These are phyloP conservation scores for Sporisorium scitamineum DNA, from an alignment of 1,284 basidiomycete genomes.

Conservation along the genomic window DNA sequence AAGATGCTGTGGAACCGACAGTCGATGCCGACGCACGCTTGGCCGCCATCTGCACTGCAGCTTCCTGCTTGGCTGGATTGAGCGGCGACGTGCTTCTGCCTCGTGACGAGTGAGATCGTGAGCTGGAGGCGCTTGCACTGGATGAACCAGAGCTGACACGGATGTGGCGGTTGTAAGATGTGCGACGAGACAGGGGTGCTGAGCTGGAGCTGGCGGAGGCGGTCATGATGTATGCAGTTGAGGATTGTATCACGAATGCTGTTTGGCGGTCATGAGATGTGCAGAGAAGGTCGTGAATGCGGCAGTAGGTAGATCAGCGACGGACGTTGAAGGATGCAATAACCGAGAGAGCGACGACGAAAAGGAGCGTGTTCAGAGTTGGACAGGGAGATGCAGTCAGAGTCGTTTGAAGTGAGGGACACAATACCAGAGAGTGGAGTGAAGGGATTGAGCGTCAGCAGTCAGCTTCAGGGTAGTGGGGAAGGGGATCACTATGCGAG, in stretches of 20 bases:
- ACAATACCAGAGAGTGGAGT: slow-evolving; percentile 3
- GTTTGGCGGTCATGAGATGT: slow-evolving; percentile 19
- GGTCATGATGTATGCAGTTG: slow-evolving; percentile 31
- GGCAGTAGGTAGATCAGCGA: not conserved
- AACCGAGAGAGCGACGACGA: not conserved
- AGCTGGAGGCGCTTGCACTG: slow-evolving; percentile 29
- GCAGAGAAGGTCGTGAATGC: not conserved
- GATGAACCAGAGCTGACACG: slow-evolving; percentile 39
- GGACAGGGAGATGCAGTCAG: not conserved
- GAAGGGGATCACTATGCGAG: slow-evolving; percentile 4
- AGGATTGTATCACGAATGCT: slow-evolving; percentile 12
- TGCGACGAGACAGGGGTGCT: slow-evolving; percentile 34
- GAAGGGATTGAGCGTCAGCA: slow-evolving; percentile 18
- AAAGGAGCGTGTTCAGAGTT: slow-evolving; percentile 27
- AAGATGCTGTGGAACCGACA: slow-evolving; percentile 29
- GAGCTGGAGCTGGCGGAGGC: slow-evolving; percentile 30
- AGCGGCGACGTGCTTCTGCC: slow-evolving; percentile 43
- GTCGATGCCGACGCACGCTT: slow-evolving; percentile 45
- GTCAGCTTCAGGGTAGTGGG: slow-evolving; percentile 2
- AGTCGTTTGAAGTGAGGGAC: not conserved
- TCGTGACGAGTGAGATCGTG: slow-evolving; percentile 42
- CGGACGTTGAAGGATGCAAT: slow-evolving; percentile 6
- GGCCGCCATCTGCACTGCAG: slow-evolving; percentile 45
- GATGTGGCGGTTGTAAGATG: slow-evolving; percentile 31
- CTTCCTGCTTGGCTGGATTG: slow-evolving; percentile 40